Conservation (phyloP, 192 early-diverging fungal genomes). For the Backusella parvicylindrica region DNA sequence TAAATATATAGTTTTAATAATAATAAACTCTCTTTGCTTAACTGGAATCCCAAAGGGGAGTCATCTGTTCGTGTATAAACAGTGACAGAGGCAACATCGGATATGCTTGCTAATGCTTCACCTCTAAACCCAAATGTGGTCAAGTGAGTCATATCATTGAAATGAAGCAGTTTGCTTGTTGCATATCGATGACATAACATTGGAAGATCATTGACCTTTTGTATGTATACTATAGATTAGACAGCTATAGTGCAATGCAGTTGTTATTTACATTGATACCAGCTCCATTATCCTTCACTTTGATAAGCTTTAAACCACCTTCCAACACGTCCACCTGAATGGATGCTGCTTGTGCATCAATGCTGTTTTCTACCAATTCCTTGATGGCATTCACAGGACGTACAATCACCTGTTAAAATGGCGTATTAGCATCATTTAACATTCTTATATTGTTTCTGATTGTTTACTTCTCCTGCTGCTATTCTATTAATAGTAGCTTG, state of each 20-base stretch:
- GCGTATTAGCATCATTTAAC: neutral
- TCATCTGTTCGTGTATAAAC: neutral
- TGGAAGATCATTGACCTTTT: conserved; percentile 10
- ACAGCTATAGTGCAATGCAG: no score
- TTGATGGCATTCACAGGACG: conserved; percentile 81
- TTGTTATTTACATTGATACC: conserved; percentile 71
- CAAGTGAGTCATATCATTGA: conserved; percentile 70
- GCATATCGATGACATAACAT: conserved; percentile 66
- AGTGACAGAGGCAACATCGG: neutral
- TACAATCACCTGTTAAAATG: conserved; percentile 58
- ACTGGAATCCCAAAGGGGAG: neutral
- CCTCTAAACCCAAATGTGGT: conserved; percentile 88
- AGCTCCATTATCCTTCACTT: conserved; percentile 80
- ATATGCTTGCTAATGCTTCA: conserved; percentile 64
- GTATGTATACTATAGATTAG: no score
- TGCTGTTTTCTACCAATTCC: conserved; percentile 90
- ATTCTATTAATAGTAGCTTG: conserved; percentile 88
- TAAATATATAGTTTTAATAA: neutral
- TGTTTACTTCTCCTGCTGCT: conserved; percentile 86
- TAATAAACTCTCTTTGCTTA: neutral
- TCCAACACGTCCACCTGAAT: conserved; percentile 72
- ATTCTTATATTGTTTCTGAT: no score
- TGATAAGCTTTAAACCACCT: conserved; percentile 61
- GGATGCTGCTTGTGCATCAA: conserved; percentile 77
- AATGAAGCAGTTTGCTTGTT: conserved; percentile 80